Conservation (phyloP, 192 early-diverging fungal species). For the Spizellomyces sp. region DNA sequence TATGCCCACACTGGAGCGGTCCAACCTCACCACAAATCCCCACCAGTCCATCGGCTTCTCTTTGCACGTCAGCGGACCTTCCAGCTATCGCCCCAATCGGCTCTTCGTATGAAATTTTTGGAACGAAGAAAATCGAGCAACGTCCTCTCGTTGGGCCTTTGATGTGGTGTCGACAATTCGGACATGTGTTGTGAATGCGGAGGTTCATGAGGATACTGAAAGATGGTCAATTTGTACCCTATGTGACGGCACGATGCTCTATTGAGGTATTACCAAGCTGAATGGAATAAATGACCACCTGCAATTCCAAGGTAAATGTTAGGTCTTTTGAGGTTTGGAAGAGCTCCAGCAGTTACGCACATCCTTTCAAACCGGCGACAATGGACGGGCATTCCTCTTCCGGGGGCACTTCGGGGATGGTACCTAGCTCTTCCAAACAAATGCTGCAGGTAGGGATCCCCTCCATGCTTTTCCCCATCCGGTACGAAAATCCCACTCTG, state of each 20-base stretch:
- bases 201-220: neutral
- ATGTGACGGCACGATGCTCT: neutral
- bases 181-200: neutral
- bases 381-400: slow-evolving; percentile 2
- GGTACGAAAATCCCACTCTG: too few species aligned
- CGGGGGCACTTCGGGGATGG: neutral
- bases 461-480: slow-evolving; percentile 6
- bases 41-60: neutral
- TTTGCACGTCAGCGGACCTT: too few species aligned
- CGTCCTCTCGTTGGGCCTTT: neutral
- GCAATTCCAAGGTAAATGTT: neutral
- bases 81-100: neutral
- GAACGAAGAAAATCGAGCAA: neutral
- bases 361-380: slow-evolving; percentile 17
- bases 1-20: neutral
- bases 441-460: slow-evolving; percentile 9
- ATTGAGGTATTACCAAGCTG: slow-evolving; percentile 3
- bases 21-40: neutral
- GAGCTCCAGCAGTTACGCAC: neutral
- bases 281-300: slow-evolving; percentile 21
- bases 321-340: neutral
- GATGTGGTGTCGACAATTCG: neutral
- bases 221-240: neutral
- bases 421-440: slow-evolving; percentile 8
- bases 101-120: neutral